These are phyloP conservation scores for Rhodotorula sp. DNA, from an alignment of 1,284 basidiomycete genomes.

Conservation along the genomic window DNA sequence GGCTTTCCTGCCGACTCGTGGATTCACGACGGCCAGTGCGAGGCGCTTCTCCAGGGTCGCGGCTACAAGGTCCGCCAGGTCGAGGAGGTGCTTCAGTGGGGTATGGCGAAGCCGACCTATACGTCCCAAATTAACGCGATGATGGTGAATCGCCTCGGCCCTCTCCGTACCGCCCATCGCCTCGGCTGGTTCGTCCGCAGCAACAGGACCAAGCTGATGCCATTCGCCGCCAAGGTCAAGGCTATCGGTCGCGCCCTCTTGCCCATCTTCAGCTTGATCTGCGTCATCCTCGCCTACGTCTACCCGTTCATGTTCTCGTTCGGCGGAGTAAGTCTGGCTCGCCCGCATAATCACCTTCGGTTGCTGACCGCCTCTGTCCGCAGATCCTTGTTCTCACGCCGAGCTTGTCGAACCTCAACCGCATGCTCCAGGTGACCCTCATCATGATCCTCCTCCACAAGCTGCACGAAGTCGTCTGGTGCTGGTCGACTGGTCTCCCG, in stretches of 20 bases:
- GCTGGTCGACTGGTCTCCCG: slow-evolving; percentile 31
- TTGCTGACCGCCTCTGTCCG: background rate
- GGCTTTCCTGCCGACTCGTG: slow-evolving; percentile 44
- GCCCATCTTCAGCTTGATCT: slow-evolving; percentile 41
- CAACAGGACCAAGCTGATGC: slow-evolving; percentile 36
- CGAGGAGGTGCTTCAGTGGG: slow-evolving; percentile 43
- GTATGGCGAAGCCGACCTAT: slow-evolving; percentile 40
- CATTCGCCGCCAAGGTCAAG: slow-evolving; percentile 31
- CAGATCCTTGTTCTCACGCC: slow-evolving; percentile 35
- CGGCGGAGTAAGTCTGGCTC: slow-evolving; percentile 34
- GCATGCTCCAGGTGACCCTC: slow-evolving; percentile 38
- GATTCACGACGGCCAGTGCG: slow-evolving; percentile 43
- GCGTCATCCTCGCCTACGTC: slow-evolving; percentile 37
- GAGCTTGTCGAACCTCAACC: slow-evolving; percentile 36
- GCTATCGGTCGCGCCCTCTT: slow-evolving; percentile 37
- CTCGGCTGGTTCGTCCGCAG: slow-evolving; percentile 41
- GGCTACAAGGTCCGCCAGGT: slow-evolving; percentile 41
- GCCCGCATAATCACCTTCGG: background rate
- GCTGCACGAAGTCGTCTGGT: slow-evolving; percentile 39
- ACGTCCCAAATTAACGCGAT: slow-evolving; percentile 31
- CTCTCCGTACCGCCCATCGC: slow-evolving; percentile 38
- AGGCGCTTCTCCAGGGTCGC: slow-evolving; percentile 39
- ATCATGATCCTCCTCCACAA: slow-evolving; percentile 37
- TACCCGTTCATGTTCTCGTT: slow-evolving; percentile 43
- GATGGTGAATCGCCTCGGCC: slow-evolving; percentile 38